phyloP scores from a whole-genome alignment of 345 rosid species.

The Populus simonii region DNA sequence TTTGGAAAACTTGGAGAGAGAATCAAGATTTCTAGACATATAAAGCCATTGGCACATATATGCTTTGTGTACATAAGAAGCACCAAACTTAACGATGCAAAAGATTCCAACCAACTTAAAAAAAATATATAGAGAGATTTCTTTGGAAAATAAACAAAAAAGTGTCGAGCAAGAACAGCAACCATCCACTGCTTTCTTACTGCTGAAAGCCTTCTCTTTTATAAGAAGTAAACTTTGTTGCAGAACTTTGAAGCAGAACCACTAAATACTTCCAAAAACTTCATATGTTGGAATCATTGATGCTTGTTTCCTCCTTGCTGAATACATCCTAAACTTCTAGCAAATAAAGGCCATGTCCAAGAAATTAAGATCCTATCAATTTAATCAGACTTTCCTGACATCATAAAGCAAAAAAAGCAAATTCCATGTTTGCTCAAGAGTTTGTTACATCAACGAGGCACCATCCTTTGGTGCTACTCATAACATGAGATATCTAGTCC shows the following conservation, averaged over 20 bases:
- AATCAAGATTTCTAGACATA: background rate
- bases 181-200: background rate
- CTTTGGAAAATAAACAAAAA: background rate
- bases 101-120: background rate
- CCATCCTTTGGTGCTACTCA: too few relatives aligned
- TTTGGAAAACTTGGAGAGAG: background rate
- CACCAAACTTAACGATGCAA: background rate
- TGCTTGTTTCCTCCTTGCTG: too few relatives aligned
- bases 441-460: too few relatives aligned
- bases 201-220: background rate
- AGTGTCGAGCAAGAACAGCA: background rate
- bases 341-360: too few relatives aligned
- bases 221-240: background rate
- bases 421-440: too few relatives aligned
- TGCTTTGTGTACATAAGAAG: background rate
- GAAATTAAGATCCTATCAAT: too few relatives aligned
- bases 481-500: too few relatives aligned
- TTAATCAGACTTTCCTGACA: too few relatives aligned
- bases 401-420: too few relatives aligned
- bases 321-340: too few relatives aligned
- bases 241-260: too few relatives aligned
- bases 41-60: background rate
- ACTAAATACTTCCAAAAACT: background rate
- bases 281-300: background rate
- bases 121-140: background rate